Evolutionary conservation across 306 rosid species (phyloP), one percentile per base, ranked within the genome.

Genomic region (Trifolium fragiferum): DNA sequence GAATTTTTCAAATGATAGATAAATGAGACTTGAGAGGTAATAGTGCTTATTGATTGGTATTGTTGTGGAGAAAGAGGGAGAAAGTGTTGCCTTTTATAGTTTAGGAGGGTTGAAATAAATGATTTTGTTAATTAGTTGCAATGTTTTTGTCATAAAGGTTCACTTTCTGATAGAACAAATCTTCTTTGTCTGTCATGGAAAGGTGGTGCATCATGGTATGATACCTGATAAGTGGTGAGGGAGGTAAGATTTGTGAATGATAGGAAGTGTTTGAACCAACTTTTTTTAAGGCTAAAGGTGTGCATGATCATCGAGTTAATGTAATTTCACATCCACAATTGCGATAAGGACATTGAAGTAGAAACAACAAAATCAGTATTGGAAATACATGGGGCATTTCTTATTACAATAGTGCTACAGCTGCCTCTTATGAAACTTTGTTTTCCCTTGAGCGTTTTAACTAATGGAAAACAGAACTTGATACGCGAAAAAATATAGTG

Each of bases 121-220:
- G 59, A 11, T 40, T 40, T 78, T 69, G 73, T 21, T 58, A 20
- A 14, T 59, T 41, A 70, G 83, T 79, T 68, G 63, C 41, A 32
- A 20, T 54, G 76, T 77, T 33, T 61, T 61, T 62, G 72, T 70
- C 62, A 32, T 64, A 76, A 68, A 71, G 81, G 38, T 57, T 9
- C 21, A 23, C 8, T 49, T 49, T 44, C 50, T 44, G 50, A 44
- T 44, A 13, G 16, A 44, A 44, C 50, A 44, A 44, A 44, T 44
- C 16, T 55, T 12, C 10, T 55, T 4, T 55, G 62, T 12, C 30
- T 55, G 58, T 84, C 79, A 73, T 30, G 76, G 49, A 44, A 70
- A 66, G 85, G 74, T 78, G 66, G 80, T 66, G 87, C 62, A 64
- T 58, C 82, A 40, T 25, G 37, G 60, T 35, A 49, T 62, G 27